These are phyloP conservation scores for Apium graveolens DNA, from an alignment of 129 eudicot species.

Conservation along the genomic window DNA sequence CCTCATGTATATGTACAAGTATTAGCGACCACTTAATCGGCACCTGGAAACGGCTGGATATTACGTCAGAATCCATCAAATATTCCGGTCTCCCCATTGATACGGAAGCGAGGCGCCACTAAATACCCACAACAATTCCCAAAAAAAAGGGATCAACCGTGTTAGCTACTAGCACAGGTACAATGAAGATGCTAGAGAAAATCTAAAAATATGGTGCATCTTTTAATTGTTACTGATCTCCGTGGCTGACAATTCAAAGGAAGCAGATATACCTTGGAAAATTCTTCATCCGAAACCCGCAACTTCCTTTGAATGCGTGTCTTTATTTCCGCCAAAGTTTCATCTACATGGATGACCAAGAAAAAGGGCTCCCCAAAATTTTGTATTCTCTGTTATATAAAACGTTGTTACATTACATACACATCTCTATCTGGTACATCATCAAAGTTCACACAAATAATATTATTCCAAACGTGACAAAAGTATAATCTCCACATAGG, in stretches of 20 bases:
- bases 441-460: background rate
- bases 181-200: background rate
- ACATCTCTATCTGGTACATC: background rate
- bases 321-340: constrained; percentile 63
- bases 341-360: constrained; percentile 70
- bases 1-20: background rate
- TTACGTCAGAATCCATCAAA: constrained; percentile 60
- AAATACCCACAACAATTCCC: background rate
- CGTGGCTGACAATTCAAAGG: background rate
- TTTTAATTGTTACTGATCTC: background rate
- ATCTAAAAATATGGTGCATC: background rate
- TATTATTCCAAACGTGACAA: background rate
- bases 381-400: constrained; percentile 37
- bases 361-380: constrained; percentile 85
- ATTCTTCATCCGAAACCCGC: constrained; percentile 79
- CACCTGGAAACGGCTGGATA: constrained; percentile 78
- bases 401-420: background rate
- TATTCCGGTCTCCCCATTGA: constrained; percentile 78
- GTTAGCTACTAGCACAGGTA: background rate
- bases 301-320: constrained; percentile 65
- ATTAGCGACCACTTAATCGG: background rate
- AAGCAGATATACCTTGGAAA: constrained; percentile 48
- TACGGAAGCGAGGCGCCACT: constrained; percentile 82
- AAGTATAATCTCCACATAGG: background rate
- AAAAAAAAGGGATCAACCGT: background rate